Percentiles rank a stretch among this genome's conserved stretches.
These are phyloP conservation scores for Aspergillus kassunensis DNA, from an alignment of 495 filamentous ascomycete genomes.

Conservation along the genomic window DNA sequence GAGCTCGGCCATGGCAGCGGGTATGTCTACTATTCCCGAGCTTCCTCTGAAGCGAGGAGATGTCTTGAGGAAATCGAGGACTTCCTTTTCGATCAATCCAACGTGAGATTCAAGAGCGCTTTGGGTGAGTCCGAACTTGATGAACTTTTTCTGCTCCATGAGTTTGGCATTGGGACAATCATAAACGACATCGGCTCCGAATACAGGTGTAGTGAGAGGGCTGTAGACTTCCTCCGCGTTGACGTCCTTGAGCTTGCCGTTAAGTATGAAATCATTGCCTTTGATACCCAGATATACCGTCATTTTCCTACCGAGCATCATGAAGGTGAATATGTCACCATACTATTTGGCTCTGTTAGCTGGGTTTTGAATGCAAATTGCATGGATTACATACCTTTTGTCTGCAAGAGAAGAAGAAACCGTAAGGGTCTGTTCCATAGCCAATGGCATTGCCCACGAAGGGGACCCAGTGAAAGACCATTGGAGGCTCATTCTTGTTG, in stretches of 20 bases:
- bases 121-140: slow-evolving; percentile 79
- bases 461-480: slow-evolving; percentile 84
- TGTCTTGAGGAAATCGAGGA: slow-evolving; percentile 62
- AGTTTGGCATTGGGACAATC: slow-evolving; percentile 84
- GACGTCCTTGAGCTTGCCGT: slow-evolving; percentile 77
- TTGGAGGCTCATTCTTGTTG: slow-evolving; percentile 68
- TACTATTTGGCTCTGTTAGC: slow-evolving; percentile 43
- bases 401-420: slow-evolving; percentile 67
- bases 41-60: slow-evolving; percentile 63
- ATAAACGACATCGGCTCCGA: slow-evolving; percentile 82
- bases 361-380: not conserved
- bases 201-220: slow-evolving; percentile 78
- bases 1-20: slow-evolving; percentile 71
- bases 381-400: slow-evolving; percentile 53
- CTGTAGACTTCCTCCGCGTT: slow-evolving; percentile 80
- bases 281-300: slow-evolving; percentile 73
- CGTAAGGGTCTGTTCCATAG: slow-evolving; percentile 81
- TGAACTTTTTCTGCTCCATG: slow-evolving; percentile 86
- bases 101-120: slow-evolving; percentile 75
- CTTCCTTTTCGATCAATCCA: slow-evolving; percentile 72
- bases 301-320: slow-evolving; percentile 69
- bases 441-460: slow-evolving; percentile 72
- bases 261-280: slow-evolving; percentile 84
- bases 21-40: slow-evolving; percentile 61
- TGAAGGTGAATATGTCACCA: slow-evolving; percentile 77